These are phyloP conservation scores for Suillus spraguei DNA, from an alignment of 768 basidiomycete species.

Conservation along the genomic window DNA sequence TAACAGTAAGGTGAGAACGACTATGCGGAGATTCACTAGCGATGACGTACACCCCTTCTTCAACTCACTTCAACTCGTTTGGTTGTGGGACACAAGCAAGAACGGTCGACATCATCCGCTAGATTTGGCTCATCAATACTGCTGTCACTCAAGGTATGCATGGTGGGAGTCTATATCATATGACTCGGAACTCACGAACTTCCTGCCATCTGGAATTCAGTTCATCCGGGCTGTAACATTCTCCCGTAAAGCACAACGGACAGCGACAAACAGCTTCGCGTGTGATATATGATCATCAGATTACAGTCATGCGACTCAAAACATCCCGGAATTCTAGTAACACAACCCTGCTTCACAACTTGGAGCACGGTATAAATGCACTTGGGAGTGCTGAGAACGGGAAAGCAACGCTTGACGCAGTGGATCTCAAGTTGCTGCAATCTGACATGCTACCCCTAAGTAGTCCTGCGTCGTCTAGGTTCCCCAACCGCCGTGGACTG, in stretches of 20 bases:
- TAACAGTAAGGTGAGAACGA: neutral
- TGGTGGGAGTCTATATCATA: neutral
- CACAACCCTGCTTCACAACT: neutral
- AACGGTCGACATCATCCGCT: neutral
- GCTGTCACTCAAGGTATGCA: neutral
- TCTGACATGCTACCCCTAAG: conserved; percentile 11
- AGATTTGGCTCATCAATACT: neutral
- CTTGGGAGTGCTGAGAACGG: conserved; percentile 5
- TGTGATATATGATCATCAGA: neutral
- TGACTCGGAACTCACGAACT: neutral
- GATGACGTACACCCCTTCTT: neutral
- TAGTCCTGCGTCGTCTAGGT: neutral
- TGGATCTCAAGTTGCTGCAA: neutral
- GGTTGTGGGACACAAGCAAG: neutral
- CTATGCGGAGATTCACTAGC: neutral
- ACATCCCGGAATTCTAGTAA: conserved; percentile 5
- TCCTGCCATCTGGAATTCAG: neutral
- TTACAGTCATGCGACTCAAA: neutral
- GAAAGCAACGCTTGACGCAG: neutral
- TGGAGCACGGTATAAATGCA: conserved; percentile 6
- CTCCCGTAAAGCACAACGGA: neutral
- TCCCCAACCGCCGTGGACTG: conserved; percentile 11
- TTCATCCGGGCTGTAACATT: neutral
- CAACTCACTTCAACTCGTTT: neutral
- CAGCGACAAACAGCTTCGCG: neutral